Evolutionary conservation across 305 asterid genomes (phyloP).

Genomic region (Nicotiana rustica): DNA sequence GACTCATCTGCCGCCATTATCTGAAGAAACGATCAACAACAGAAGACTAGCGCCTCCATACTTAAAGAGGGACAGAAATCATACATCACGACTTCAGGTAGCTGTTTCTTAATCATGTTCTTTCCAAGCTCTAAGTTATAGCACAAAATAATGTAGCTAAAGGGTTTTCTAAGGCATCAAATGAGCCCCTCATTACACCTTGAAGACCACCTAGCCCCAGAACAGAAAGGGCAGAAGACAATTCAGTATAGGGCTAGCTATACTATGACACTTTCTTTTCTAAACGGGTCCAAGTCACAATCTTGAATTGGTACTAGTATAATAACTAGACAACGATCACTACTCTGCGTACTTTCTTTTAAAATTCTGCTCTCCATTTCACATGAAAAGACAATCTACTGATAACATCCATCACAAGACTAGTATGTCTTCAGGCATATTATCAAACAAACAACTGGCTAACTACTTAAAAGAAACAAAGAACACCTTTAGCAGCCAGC

Average conservation of each 20-base stretch:
- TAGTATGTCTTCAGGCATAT: background rate
- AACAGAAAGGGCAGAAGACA: background rate
- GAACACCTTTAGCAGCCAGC: background rate
- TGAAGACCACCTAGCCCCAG: background rate
- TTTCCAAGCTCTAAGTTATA: background rate
- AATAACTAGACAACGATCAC: background rate
- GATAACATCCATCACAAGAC: background rate
- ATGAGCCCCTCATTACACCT: background rate
- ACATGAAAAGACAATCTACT: background rate
- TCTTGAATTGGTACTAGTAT: background rate
- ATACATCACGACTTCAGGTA: slow-evolving; percentile 8
- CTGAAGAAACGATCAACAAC: background rate
- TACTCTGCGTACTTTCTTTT: background rate
- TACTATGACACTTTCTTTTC: background rate
- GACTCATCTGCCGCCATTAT: background rate
- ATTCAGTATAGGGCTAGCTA: background rate
- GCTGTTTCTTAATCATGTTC: background rate
- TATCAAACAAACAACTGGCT: background rate
- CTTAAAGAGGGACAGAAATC: background rate
- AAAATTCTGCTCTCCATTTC: background rate
- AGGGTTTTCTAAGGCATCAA: background rate
- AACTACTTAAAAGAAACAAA: background rate
- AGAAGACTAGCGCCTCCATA: background rate
- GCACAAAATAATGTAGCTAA: background rate
- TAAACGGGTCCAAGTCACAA: background rate